Evolutionary conservation across 495 filamentous ascomycete species (phyloP), one percentile per base, ranked within the genome.

Genomic region (Penicillium verhagenii): DNA sequence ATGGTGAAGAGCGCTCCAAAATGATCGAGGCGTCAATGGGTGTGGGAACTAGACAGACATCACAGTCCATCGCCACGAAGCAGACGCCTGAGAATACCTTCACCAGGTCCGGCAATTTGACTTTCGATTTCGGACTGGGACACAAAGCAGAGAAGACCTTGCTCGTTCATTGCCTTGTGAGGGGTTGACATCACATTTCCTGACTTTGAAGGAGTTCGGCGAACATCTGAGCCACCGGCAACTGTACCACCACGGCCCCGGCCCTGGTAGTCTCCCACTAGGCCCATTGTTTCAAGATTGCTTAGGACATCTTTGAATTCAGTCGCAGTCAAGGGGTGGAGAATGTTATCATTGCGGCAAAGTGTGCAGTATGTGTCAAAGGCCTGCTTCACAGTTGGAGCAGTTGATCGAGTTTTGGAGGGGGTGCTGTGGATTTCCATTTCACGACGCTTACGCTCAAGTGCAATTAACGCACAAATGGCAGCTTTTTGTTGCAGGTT

Each of bases 401-500:
- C 86, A 1, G 68, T 61, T 13, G 61, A 71, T 59, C 72, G 74
- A 18, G 72, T 65, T 57, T 84, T 84, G 1, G 86, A 86, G 0
- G 84, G 82, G 0, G 86, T 87, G 24, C 79, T 64, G 9, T 75
- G 72, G 6, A 71, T 29, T 51, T 72, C 52, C 52, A 53, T 46
- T 35, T 71, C 70, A 5, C 68, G 77, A 39, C 71, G 69, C 56
- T 72, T 72, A 46, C 79, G 89, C 69, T 97, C 92, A 2, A 93
- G 80, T 1, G 91, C 89, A 43, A 91, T 75, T 24, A 97, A 77
- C 0, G 92, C 82, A 70, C 95, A 97, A 21, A 99, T 81, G 7
- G 90, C 91, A 3, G 92, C 94, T 70, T 96, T 99, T 75, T 97
- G 95, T 61, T 99, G 94, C 1, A 97, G 79, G 63, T 97, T 97